Conservation (phyloP, 306 rosid species). For the Acacia confusa region DNA sequence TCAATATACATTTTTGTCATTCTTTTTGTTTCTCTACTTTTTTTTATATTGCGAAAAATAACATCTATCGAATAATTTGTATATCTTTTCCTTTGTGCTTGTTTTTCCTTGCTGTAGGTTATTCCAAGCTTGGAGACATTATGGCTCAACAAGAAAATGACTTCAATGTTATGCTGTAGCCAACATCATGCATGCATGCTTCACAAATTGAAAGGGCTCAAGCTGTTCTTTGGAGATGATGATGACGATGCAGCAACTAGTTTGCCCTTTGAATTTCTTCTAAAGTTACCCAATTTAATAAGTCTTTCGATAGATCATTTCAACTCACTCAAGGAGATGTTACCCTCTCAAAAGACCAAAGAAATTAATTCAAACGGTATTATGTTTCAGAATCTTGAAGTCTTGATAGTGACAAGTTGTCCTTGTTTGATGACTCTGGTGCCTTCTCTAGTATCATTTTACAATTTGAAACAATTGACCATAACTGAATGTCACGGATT, state of each 20-base stretch:
- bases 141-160: not conserved
- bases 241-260: not conserved
- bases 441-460: not conserved
- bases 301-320: not conserved
- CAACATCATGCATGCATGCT: not conserved
- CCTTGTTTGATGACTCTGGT: not conserved
- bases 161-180: not conserved
- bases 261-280: not conserved
- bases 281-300: not conserved
- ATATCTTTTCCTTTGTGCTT: not conserved
- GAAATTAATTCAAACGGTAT: not conserved
- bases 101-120: not conserved
- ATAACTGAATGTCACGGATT: not conserved
- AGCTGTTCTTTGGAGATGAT: not conserved
- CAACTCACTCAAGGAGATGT: not conserved
- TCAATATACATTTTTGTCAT: not conserved
- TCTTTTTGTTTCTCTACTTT: not conserved
- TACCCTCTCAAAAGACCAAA: not conserved
- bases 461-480: not conserved
- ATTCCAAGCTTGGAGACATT: not conserved
- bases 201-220: not conserved
- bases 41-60: not conserved
- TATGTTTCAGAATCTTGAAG: not conserved
- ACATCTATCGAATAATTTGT: not conserved
- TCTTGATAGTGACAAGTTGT: not conserved